Conservation (phyloP, 1,139 yeast genomes). For the Trichomonascaceae sp. region DNA sequence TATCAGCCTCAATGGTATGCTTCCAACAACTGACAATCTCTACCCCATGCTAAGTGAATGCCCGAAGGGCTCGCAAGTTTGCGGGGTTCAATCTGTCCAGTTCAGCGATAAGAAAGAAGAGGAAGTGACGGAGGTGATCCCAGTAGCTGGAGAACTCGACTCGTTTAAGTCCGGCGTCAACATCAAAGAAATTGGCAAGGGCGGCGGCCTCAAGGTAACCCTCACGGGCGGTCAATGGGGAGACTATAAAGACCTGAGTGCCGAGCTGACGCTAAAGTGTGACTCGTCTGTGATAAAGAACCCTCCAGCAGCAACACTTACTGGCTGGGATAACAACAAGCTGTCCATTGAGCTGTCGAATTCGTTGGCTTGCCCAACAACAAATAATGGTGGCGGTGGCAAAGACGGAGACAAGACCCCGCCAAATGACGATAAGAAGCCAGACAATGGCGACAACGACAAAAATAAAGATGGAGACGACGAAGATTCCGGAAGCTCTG, state of each 20-base stretch:
- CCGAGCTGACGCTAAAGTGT: slow-evolving; percentile 43
- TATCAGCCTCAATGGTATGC: slow-evolving; percentile 52
- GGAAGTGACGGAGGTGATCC: slow-evolving; percentile 35
- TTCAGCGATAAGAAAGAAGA: slow-evolving; percentile 28
- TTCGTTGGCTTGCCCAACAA: slow-evolving; percentile 28
- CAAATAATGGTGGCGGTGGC: slow-evolving; percentile 3
- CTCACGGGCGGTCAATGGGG: slow-evolving; percentile 69
- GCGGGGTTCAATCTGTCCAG: slow-evolving; percentile 36
- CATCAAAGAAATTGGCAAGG: slow-evolving; percentile 19
- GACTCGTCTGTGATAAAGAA: slow-evolving; percentile 27
- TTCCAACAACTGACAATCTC: slow-evolving; percentile 20
- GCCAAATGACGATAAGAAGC: slow-evolving; percentile 8
- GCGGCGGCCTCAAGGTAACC: slow-evolving; percentile 33
- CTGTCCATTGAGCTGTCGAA: slow-evolving; percentile 26
- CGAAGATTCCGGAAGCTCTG: slow-evolving; percentile 7
- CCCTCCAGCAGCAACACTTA: slow-evolving; percentile 17
- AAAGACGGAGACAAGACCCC: slow-evolving; percentile 1
- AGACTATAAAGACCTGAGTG: slow-evolving; percentile 33
- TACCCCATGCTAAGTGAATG: slow-evolving; percentile 34
- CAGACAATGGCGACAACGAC: slow-evolving; percentile 9
- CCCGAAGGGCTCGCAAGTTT: slow-evolving; percentile 51
- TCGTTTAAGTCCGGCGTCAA: slow-evolving; percentile 18
- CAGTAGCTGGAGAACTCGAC: slow-evolving; percentile 28
- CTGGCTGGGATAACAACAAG: slow-evolving; percentile 25
- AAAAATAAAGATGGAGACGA: slow-evolving; percentile 18